Evolutionary conservation across 148 eudicot genomes (phyloP).

Genomic region (Nyssa sinensis): DNA sequence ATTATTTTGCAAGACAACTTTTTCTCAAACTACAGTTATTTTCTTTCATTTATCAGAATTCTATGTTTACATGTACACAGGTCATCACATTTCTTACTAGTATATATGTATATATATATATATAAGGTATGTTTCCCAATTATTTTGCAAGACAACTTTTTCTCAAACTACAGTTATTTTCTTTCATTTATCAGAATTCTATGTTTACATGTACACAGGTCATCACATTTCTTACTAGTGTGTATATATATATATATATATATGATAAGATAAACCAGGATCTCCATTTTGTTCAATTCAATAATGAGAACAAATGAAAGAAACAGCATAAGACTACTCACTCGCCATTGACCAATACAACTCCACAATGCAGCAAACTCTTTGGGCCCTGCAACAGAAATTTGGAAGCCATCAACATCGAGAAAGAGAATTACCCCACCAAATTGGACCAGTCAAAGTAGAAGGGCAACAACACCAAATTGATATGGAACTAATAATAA

Average conservation of each 20-base stretch:
- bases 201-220: background rate
- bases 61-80: background rate
- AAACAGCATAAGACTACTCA: slow-evolving; percentile 31
- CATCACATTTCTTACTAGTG: background rate
- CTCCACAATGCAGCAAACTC: slow-evolving; percentile 78
- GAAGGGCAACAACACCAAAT: background rate
- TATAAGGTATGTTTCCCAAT: background rate
- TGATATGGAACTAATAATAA: background rate
- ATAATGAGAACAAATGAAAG: background rate
- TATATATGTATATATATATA: background rate
- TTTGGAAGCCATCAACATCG: background rate
- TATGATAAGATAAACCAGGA: too few species aligned
- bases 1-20: background rate
- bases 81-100: background rate
- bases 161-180: background rate
- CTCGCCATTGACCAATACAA: slow-evolving; percentile 84
- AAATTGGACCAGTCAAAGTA: background rate
- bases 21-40: background rate
- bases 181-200: background rate
- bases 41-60: background rate
- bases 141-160: background rate
- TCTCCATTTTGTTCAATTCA: background rate
- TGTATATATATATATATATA: too few species aligned
- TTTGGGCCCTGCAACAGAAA: slow-evolving; percentile 42
- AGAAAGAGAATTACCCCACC: background rate